Evolutionary conservation across 1,139 yeast species (phyloP).

Genomic region (Lodderomyces beijingensis): DNA sequence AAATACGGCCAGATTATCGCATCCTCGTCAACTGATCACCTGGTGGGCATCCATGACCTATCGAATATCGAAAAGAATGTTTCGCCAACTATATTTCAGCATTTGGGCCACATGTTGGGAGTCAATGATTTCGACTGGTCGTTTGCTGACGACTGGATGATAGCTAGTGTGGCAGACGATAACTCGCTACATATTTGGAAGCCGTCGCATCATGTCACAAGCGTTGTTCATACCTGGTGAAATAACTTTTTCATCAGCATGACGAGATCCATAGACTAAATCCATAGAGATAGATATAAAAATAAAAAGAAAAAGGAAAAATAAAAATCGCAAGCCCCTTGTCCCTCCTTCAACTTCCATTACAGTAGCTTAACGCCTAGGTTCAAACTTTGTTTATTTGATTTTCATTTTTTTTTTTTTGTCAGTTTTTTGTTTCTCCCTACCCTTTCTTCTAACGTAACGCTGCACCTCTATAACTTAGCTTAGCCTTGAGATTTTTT

Average conservation of each 20-base stretch:
- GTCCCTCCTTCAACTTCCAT: no score
- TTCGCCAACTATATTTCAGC: conserved; percentile 52
- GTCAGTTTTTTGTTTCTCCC: conserved; percentile 3
- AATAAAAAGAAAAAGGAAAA: conserved; percentile 1
- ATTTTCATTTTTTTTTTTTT: background rate
- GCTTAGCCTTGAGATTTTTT: no score
- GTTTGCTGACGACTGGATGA: conserved; percentile 68
- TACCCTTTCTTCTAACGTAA: no score
- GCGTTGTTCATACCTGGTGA: no score
- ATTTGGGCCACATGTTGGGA: conserved; percentile 88
- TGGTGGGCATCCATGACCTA: conserved; percentile 70
- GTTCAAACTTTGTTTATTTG: background rate
- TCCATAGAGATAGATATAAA: conserved; percentile 1
- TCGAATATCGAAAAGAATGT: conserved; percentile 20
- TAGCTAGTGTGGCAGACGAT: conserved; percentile 84
- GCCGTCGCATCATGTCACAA: conserved; percentile 31
- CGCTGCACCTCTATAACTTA: no score
- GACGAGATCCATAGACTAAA: no score
- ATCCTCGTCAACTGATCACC: conserved; percentile 67
- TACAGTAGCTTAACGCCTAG: background rate
- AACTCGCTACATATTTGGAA: conserved; percentile 86
- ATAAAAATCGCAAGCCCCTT: no score
- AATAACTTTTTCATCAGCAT: no score
- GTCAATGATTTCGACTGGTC: conserved; percentile 90
- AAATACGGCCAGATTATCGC: conserved; percentile 56